Evolutionary conservation across 306 rosid genomes (phyloP).

Genomic region (Rubus parviflorus): DNA sequence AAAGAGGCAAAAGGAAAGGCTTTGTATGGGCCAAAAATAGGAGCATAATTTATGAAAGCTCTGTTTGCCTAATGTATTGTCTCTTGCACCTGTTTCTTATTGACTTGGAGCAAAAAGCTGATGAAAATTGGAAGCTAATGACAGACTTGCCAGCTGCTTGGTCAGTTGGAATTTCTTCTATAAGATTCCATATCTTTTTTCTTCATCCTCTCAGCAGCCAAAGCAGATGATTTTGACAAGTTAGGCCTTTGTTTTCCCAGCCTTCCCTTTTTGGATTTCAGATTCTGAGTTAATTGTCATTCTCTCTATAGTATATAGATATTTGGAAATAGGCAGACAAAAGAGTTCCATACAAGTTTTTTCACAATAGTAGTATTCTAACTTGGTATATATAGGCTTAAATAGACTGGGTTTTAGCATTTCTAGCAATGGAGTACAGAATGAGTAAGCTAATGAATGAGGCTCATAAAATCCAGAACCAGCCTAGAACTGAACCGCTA

Average conservation of each 20-base stretch:
- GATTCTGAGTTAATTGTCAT: neutral
- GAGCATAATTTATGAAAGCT: neutral
- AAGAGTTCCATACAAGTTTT: neutral
- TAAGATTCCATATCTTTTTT: neutral
- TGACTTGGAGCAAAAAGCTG: neutral
- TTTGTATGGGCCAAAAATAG: neutral
- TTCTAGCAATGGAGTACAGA: neutral
- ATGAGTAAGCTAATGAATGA: neutral
- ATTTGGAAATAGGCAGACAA: neutral
- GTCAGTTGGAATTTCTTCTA: neutral
- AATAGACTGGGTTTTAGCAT: neutral
- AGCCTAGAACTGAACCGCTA: conserved; percentile 79
- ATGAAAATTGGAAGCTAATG: neutral
- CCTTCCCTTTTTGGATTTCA: neutral
- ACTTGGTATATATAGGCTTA: neutral
- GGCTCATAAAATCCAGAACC: conserved; percentile 77
- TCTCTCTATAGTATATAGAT: neutral
- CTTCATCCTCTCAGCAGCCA: neutral
- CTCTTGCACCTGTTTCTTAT: neutral
- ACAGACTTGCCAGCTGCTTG: neutral
- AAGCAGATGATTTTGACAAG: neutral
- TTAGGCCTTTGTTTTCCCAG: neutral
- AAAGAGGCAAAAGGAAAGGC: neutral
- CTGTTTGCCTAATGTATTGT: neutral
- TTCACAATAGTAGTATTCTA: neutral